Evolutionary conservation across 1,284 basidiomycete species (phyloP), one percentile per base, ranked within the genome.

Genomic region (Trichosporon asahii): DNA sequence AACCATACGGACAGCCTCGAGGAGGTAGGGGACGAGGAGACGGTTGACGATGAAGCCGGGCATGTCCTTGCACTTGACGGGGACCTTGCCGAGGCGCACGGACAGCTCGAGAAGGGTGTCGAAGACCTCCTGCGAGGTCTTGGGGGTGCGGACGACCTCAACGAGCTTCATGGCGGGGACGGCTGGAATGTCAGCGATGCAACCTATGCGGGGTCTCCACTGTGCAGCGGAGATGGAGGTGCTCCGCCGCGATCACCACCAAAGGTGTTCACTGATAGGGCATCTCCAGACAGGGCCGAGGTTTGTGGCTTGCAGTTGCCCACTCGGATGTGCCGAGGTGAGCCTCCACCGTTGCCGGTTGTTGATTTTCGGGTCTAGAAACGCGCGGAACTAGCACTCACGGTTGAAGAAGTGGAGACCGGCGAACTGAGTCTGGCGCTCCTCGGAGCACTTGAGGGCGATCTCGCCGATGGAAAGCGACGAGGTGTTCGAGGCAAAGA

Each of bases 401-500:
- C 80, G 85, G 75, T 85, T 85, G 79, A 87, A 87, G 75, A 87
- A 87, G 78, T 88, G 87, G 69, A 88, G 83, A 31, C 87, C 86
- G 23, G 83, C 84, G 64, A 86, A 86, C 82, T 70, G 68, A 84
- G 78, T 78, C 73, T 82, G 80, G 70, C 86, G 73, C n/a, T 77
- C 80, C 8, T 75, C 66, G 4, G 76, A 73, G 68, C 79, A 83
- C 11, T 78, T 70, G 70, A 81, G 80, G n/a, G 86, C 86, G 61
- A 88, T 86, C 74, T 86, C 86, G 15, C 79, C 79, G 67, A 88
- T 84, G 68, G 84, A 84, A 64, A 88, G 77, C 55, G 84, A 85
- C 64, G 85, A 86, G n/a, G 87, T 88, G 80, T 88, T 88, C 67
- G 83, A 85, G 11, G 87, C 86, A 72, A 88, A 88, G 73, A 88